A percentile compares a stretch with the other conserved stretches of the same genome.
Evolutionary conservation across 2,329 filamentous ascomycete species (phyloP).

Genomic region (Salinomyces thailandicus): DNA sequence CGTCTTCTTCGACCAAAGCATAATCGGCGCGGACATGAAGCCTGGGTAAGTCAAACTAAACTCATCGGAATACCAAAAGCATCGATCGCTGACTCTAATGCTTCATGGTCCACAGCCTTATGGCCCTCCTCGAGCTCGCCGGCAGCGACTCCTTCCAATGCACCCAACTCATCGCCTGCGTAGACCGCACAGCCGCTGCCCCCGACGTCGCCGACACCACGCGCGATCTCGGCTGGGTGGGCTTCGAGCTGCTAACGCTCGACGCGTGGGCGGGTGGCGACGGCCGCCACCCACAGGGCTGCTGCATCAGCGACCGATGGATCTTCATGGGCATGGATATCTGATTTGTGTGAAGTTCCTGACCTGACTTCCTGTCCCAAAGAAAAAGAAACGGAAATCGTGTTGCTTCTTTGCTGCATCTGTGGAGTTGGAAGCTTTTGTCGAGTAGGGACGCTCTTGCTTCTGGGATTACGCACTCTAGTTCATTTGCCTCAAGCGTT

Average conservation of each 20-base stretch:
- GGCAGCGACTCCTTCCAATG: constrained; percentile 62
- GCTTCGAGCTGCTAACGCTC: constrained; percentile 73
- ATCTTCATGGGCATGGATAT: constrained; percentile 83
- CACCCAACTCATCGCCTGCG: constrained; percentile 65
- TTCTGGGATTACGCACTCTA: too few species aligned
- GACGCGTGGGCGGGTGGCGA: constrained; percentile 57
- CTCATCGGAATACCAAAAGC: background rate
- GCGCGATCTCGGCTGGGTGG: constrained; percentile 85
- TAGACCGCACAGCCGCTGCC: constrained; percentile 59
- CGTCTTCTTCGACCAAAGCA: constrained; percentile 71
- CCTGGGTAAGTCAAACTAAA: constrained; percentile 57
- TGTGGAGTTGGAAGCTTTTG: too few species aligned
- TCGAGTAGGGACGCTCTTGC: too few species aligned
- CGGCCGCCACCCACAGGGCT: too few species aligned
- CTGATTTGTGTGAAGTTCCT: constrained; percentile 32
- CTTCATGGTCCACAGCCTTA: constrained; percentile 48
- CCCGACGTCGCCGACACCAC: constrained; percentile 52
- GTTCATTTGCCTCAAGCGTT: too few species aligned
- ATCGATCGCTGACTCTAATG: constrained; percentile 16
- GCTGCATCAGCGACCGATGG: constrained; percentile 65
- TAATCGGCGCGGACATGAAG: constrained; percentile 69
- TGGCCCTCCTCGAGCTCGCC: constrained; percentile 83
- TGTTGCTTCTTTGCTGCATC: too few species aligned
- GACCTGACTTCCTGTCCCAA: too few species aligned
- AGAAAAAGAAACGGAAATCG: constrained; percentile 7